These are phyloP conservation scores for Paraurostyla sp. DNA, from an alignment of 73 alveolate genomes.

Conservation along the genomic window DNA sequence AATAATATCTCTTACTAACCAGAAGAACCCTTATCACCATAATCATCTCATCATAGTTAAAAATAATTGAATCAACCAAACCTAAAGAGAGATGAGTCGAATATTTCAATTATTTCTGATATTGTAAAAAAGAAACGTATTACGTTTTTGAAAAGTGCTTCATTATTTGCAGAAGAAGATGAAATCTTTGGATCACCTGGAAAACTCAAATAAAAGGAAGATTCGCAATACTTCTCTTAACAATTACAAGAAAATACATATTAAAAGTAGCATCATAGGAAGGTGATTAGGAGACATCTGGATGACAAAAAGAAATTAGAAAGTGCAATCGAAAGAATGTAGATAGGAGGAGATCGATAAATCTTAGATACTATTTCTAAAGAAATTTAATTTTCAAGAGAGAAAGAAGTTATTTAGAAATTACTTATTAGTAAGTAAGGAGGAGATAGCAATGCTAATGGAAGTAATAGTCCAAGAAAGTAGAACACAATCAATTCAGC, in stretches of 20 bases:
- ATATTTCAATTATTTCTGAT: conserved; percentile 5
- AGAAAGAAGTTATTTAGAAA: conserved; percentile 25
- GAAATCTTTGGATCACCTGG: conserved; percentile 40
- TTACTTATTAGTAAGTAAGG: conserved; percentile 18
- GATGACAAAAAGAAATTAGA: conserved; percentile 49
- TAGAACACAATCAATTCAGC: background rate
- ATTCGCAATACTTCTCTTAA: background rate
- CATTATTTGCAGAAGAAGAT: conserved; percentile 27
- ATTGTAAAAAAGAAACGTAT: conserved; percentile 23
- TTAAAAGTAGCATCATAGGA: no score
- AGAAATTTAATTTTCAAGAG: conserved; percentile 34
- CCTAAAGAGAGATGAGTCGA: conserved; percentile 24
- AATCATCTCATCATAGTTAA: background rate
- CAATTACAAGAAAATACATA: no score
- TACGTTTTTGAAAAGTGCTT: conserved; percentile 47
- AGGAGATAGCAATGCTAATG: background rate
- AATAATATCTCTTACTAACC: background rate
- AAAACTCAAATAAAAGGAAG: background rate
- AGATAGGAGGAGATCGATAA: conserved; percentile 33
- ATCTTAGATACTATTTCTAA: conserved; percentile 38
- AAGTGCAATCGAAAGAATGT: conserved; percentile 38
- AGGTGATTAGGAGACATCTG: conserved; percentile 5
- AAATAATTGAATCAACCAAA: background rate
- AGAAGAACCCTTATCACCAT: background rate
- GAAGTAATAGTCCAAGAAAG: background rate